phyloP scores from a whole-genome alignment of 1,139 yeast species.

The Scheffersomyces quercinus region DNA sequence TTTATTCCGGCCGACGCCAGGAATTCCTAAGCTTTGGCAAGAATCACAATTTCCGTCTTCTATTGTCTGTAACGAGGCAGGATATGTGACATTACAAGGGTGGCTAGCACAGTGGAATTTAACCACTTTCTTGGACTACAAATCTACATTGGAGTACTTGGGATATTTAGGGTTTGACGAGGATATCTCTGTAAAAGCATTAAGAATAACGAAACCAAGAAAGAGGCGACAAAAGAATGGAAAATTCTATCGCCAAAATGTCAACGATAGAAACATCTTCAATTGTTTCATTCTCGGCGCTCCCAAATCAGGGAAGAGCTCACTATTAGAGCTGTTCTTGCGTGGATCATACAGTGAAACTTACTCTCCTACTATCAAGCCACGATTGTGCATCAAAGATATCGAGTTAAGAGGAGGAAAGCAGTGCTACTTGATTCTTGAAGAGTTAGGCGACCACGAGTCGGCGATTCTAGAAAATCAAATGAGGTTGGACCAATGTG shows the following conservation, averaged over 20 bases:
- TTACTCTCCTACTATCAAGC: conserved; percentile 81
- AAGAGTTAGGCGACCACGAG: conserved; percentile 87
- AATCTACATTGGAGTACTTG: conserved; percentile 80
- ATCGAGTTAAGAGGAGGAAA: conserved; percentile 95
- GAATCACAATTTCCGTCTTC: conserved; percentile 83
- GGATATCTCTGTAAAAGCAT: conserved; percentile 53
- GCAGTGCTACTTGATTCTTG: conserved; percentile 87
- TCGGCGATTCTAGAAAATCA: conserved; percentile 77
- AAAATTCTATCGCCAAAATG: conserved; percentile 64
- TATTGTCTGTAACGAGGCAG: conserved; percentile 86
- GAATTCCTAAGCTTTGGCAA: conserved; percentile 83
- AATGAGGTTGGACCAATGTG: conserved; percentile 78
- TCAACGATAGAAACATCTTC: conserved; percentile 84
- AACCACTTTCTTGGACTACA: conserved; percentile 85
- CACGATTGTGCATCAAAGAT: conserved; percentile 83
- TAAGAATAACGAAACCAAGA: conserved; percentile 81
- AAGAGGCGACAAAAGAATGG: conserved; percentile 66
- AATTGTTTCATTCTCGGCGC: conserved; percentile 88
- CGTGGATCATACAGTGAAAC: conserved; percentile 69
- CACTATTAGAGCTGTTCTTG: conserved; percentile 77
- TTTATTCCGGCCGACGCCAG: conserved; percentile 87
- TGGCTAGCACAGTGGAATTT: conserved; percentile 99
- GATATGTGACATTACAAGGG: conserved; percentile 89
- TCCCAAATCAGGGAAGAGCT: conserved; percentile 81
- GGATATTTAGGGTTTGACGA: conserved; percentile 87